Base-by-base conservation (phyloP, 768 basidiomycete genomes). In the Leccinum uliginosum region DNA sequence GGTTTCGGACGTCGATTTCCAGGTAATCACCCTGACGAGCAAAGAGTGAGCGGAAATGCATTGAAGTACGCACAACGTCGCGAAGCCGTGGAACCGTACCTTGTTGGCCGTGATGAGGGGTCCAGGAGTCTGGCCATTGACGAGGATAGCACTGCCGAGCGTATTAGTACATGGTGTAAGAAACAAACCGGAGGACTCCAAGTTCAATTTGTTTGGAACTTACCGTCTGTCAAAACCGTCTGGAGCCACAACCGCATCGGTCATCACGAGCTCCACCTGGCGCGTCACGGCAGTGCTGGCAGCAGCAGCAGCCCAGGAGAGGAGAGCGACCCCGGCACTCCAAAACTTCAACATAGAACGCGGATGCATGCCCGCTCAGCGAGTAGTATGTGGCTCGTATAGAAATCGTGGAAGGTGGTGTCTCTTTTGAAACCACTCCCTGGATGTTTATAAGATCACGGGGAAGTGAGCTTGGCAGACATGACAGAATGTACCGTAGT, bases 41-140 rank as follows among this genome's bases (percentile, higher is more conserved):
- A 7, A 44, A 59, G 23, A 26, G 24, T 26, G 21, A 55, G 32
- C 26, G n/a, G 23, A 43, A 17, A 38, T 7, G 47, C 4, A 23
- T 26, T n/a, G n/a, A 32, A 32, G 12, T 12, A 10, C 4, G 21
- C 15, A 19, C 3, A 17, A 35, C n/a, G 6, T 15, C 43, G 7
- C 12, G 17, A n/a, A 14, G 5, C n/a, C 9, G 21, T 1, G 12
- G 15, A 17, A 15, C 34, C 47, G 1, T 32, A 72, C 75, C 62
- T 77, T 79, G 56, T 71, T 71, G 10, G 73, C 77, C 32, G 72
- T 63, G 40, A 81, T 74, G 21, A 75, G 65, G 1, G 75, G 61
- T 1, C 76, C 79, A 30, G 78, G 76, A 48, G 75, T 74, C 5
- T 59, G 27, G 3, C 75, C 77, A 53, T 77, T 78, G 21, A 75